Conservation (phyloP, 805 yeast species). For the Metschnikowia lachancei region DNA sequence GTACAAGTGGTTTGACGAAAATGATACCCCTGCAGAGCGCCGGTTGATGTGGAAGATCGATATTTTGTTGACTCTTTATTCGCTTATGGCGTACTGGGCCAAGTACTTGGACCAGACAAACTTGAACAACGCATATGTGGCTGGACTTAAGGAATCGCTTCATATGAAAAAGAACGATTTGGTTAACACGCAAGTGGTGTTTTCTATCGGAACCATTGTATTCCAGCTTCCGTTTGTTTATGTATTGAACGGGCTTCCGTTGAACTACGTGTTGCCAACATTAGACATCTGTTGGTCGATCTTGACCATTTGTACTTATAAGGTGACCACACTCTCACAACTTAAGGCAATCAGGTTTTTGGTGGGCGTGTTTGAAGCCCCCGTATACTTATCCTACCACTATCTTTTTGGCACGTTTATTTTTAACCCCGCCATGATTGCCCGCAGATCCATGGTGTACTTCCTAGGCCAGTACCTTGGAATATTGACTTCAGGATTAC, state of each 20-base stretch:
- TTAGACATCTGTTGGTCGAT: constrained; percentile 24
- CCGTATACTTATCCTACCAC: constrained; percentile 27
- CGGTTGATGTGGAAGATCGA: constrained; percentile 31
- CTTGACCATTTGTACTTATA: constrained; percentile 23
- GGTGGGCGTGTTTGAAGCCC: constrained; percentile 27
- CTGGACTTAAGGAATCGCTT: constrained; percentile 25
- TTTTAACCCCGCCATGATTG: constrained; percentile 25
- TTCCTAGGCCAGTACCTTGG: constrained; percentile 31
- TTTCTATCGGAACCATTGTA: constrained; percentile 25
- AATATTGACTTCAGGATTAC: constrained; percentile 28
- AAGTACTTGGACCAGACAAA: constrained; percentile 26
- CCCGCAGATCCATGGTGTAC: constrained; percentile 27
- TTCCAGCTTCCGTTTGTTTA: constrained; percentile 27
- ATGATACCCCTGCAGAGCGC: constrained; percentile 28
- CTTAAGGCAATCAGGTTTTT: constrained; percentile 27
- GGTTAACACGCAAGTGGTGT: constrained; percentile 26
- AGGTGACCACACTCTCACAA: constrained; percentile 18
- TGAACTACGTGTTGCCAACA: constrained; percentile 22
- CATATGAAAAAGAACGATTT: constrained; percentile 30
- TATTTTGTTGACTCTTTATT: constrained; percentile 24
- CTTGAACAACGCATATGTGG: constrained; percentile 28
- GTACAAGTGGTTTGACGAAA: constrained; percentile 31
- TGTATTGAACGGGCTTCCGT: constrained; percentile 23
- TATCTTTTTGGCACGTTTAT: constrained; percentile 24
- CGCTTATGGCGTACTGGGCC: constrained; percentile 34